These are phyloP conservation scores for Leptographium galeiforme DNA, from an alignment of 2,329 filamentous ascomycete species.

Conservation along the genomic window DNA sequence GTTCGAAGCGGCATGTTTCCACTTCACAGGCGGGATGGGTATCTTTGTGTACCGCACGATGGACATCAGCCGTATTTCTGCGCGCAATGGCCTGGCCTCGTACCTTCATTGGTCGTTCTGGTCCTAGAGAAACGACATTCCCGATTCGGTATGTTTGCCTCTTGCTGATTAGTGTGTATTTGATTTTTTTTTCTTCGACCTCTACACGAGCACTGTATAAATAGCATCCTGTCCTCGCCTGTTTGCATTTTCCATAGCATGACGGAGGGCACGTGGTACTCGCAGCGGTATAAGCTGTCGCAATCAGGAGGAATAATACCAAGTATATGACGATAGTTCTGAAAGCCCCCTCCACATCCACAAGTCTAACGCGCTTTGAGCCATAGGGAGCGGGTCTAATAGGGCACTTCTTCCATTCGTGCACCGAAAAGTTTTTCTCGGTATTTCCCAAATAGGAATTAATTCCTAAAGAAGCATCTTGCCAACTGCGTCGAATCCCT, in stretches of 20 bases:
- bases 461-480: conserved; percentile 3
- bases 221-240: not conserved
- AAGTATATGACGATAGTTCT: not conserved
- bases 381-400: not conserved
- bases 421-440: not conserved
- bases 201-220: too few relatives aligned
- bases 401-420: not conserved
- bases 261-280: not conserved
- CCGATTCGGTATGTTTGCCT: not conserved
- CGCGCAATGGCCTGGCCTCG: too few relatives aligned
- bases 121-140: too few relatives aligned
- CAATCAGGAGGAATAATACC: not conserved
- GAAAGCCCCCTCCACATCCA: not conserved
- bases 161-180: not conserved
- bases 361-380: not conserved
- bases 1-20: too few relatives aligned
- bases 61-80: too few relatives aligned
- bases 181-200: not conserved
- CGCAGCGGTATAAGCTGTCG: not conserved
- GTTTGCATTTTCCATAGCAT: too few relatives aligned
- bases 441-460: conserved; percentile 1
- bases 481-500: not conserved
- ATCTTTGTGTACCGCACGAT: too few relatives aligned
- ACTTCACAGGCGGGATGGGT: too few relatives aligned
- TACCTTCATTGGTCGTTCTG: too few relatives aligned